Evolutionary conservation across 768 basidiomycete species (phyloP).

Genomic region (Mycena polygramma): DNA sequence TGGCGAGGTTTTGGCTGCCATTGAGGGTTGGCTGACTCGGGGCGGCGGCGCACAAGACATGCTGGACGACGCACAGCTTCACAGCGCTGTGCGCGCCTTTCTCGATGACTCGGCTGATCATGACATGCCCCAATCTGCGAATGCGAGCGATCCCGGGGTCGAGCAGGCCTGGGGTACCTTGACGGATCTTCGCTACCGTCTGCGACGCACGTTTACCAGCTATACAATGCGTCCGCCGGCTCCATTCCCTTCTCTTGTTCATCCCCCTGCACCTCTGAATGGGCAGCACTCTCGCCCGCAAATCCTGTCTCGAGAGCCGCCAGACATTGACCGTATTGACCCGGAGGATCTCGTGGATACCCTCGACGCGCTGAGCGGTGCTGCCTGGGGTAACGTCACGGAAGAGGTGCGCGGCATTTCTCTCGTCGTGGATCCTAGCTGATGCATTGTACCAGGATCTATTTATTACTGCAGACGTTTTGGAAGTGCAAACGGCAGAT

Average conservation of each 20-base stretch:
- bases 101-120: slow-evolving; percentile 69
- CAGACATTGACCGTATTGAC: slow-evolving; percentile 72
- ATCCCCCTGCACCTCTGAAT: slow-evolving; percentile 37
- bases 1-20: slow-evolving; percentile 72
- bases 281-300: slow-evolving; percentile 47
- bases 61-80: slow-evolving; percentile 78
- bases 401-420: slow-evolving; percentile 69
- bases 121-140: slow-evolving; percentile 56
- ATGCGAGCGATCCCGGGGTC: slow-evolving; percentile 59
- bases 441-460: slow-evolving; percentile 67
- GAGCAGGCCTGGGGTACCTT: slow-evolving; percentile 62
- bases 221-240: slow-evolving; percentile 74
- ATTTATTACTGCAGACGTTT: slow-evolving; percentile 79
- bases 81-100: slow-evolving; percentile 70
- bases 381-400: slow-evolving; percentile 81
- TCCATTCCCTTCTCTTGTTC: slow-evolving; percentile 38
- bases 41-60: slow-evolving; percentile 87
- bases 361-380: slow-evolving; percentile 80
- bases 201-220: slow-evolving; percentile 62
- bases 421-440: slow-evolving; percentile 12
- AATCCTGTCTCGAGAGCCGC: slow-evolving; percentile 62
- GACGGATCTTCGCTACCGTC: slow-evolving; percentile 54
- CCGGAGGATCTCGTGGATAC: slow-evolving; percentile 83
- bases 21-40: slow-evolving; percentile 78
- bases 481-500: slow-evolving; percentile 86